phyloP scores from a whole-genome alignment of 768 basidiomycete genomes.

The Russula dissimulans region DNA sequence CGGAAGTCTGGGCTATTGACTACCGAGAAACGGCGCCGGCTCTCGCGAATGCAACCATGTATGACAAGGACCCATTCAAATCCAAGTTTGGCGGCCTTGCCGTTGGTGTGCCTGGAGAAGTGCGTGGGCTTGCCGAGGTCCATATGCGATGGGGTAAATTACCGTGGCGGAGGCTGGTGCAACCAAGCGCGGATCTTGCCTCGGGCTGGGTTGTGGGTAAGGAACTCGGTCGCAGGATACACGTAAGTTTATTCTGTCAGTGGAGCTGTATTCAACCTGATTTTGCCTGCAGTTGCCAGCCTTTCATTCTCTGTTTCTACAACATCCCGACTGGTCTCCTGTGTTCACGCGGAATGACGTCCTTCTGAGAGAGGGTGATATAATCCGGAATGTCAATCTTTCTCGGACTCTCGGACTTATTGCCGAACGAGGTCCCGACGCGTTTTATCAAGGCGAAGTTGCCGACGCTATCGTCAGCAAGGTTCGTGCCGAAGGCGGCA shows the following conservation, averaged over 20 bases:
- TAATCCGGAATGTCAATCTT: constrained; percentile 61
- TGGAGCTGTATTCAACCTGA: not conserved
- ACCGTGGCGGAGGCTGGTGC: constrained; percentile 68
- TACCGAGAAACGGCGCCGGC: constrained; percentile 84
- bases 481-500: constrained; percentile 63
- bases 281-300: constrained; percentile 22
- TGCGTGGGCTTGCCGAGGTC: constrained; percentile 79
- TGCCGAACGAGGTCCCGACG: constrained; percentile 66
- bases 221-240: constrained; percentile 68
- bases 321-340: constrained; percentile 64
- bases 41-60: constrained; percentile 72
- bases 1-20: constrained; percentile 67
- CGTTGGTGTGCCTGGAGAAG: constrained; percentile 86
- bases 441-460: constrained; percentile 85
- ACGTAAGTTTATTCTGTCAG: constrained; percentile 33
- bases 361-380: constrained; percentile 66
- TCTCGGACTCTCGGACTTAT: constrained; percentile 68
- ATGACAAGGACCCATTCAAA: constrained; percentile 39
- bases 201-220: constrained; percentile 68
- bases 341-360: constrained; percentile 74
- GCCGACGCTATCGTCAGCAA: constrained; percentile 72
- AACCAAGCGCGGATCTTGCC: constrained; percentile 68
- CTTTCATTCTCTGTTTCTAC: constrained; percentile 49
- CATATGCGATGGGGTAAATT: constrained; percentile 75
- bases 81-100: constrained; percentile 71